Percentiles rank a stretch among this genome's conserved stretches.
Conservation (phyloP, 352 stramenopile genomes). For the Globisporangium apiculatum region DNA sequence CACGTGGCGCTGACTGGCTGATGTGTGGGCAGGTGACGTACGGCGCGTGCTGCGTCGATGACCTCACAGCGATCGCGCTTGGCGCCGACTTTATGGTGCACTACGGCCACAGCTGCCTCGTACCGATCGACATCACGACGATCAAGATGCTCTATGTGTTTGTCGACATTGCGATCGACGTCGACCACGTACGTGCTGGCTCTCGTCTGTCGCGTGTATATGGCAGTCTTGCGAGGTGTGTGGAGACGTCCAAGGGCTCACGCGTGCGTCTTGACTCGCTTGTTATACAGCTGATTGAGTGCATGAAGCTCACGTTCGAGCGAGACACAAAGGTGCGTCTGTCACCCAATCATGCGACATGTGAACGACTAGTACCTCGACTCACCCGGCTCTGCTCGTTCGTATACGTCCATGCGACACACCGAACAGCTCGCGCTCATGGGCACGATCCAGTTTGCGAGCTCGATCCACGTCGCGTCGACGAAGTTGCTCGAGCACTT, state of each 20-base stretch:
- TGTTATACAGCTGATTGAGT: conserved; percentile 84
- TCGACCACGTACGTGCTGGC: conserved; percentile 79
- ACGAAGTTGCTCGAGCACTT: conserved; percentile 77
- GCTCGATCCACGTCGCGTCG: conserved; percentile 83
- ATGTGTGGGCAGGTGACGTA: conserved; percentile 86
- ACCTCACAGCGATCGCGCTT: conserved; percentile 93
- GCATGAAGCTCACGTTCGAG: conserved; percentile 89
- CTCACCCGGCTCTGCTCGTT: not conserved
- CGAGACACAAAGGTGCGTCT: conserved; percentile 56
- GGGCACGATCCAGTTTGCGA: conserved; percentile 95
- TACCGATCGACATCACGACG: conserved; percentile 94
- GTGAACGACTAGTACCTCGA: not conserved
- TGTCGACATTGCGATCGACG: conserved; percentile 98
- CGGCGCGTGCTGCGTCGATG: conserved; percentile 99
- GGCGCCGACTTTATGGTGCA: conserved; percentile 98
- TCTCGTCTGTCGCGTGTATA: not conserved
- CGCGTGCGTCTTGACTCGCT: no score
- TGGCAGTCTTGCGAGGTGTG: not conserved
- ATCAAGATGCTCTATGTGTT: conserved; percentile 99
- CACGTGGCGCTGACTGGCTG: not conserved
- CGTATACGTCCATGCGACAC: not conserved
- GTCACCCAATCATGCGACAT: not conserved
- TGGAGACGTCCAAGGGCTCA: no score
- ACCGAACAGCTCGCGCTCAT: conserved; percentile 78
- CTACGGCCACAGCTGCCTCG: conserved; percentile 99